A percentile compares a stretch with the other conserved stretches of the same genome.
Conservation (phyloP, 495 filamentous ascomycete species). For the Amniculicola lignicola region DNA sequence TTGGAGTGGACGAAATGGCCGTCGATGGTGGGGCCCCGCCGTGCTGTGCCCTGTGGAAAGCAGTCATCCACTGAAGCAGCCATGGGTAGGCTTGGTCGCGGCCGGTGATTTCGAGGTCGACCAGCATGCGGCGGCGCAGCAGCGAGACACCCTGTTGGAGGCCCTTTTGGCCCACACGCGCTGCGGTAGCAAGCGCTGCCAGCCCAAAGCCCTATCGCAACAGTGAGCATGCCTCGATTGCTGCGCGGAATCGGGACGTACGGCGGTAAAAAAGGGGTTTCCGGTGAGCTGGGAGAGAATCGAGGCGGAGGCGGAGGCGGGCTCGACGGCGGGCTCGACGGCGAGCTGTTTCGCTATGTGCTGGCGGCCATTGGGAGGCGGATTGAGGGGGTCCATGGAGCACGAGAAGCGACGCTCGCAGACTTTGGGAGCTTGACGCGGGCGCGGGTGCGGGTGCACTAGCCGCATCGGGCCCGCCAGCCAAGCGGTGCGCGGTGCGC, state of each 20-base stretch:
- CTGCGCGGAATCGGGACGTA: constrained; percentile 36
- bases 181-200: constrained; percentile 74
- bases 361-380: constrained; percentile 12
- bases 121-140: constrained; percentile 79
- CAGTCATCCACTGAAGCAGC: constrained; percentile 90
- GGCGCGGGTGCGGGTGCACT: background rate
- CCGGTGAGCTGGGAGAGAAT: constrained; percentile 52
- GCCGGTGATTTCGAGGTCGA: constrained; percentile 90
- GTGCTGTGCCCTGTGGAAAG: constrained; percentile 64
- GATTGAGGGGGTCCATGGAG: constrained; percentile 29
- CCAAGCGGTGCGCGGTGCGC: background rate
- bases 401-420: constrained; percentile 1
- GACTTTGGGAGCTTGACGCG: background rate
- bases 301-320: constrained; percentile 30
- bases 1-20: constrained; percentile 26
- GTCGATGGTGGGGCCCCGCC: constrained; percentile 39
- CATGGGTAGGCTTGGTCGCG: constrained; percentile 91
- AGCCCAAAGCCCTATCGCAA: constrained; percentile 70
- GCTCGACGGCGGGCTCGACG: constrained; percentile 1
- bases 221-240: constrained; percentile 9
- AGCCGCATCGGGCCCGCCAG: constrained; percentile 4
- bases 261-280: constrained; percentile 70
- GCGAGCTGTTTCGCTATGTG: constrained; percentile 22
- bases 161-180: constrained; percentile 71
- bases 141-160: constrained; percentile 65